Evolutionary conservation across 192 early-diverging fungal genomes (phyloP).

Genomic region (Rhizophagus clarus): DNA sequence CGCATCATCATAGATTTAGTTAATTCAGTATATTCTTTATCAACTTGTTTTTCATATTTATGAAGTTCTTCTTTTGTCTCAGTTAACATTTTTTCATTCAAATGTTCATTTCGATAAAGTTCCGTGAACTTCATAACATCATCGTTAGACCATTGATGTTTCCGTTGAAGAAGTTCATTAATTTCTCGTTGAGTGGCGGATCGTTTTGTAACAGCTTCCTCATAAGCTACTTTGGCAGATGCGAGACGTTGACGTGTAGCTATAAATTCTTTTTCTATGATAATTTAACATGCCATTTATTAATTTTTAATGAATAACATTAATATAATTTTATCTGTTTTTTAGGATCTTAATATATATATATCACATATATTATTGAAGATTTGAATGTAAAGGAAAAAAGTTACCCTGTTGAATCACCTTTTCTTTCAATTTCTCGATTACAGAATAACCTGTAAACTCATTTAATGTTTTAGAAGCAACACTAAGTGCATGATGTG

Average conservation of each 20-base stretch:
- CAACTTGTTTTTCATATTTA: conserved; percentile 62
- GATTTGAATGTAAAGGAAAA: too few relatives aligned
- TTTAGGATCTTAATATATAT: not conserved
- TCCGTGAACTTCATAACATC: conserved; percentile 78
- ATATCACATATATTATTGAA: too few relatives aligned
- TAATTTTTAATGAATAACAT: too few relatives aligned
- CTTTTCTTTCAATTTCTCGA: conserved; percentile 65
- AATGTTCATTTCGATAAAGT: conserved; percentile 72
- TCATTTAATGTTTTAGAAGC: conserved; percentile 52
- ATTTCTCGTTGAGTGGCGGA: conserved; percentile 73
- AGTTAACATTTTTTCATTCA: conserved; percentile 55
- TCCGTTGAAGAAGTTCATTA: conserved; percentile 76
- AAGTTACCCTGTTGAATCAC: conserved; percentile 60
- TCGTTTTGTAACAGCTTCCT: conserved; percentile 55
- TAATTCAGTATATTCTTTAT: conserved; percentile 62
- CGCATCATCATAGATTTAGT: conserved; percentile 71
- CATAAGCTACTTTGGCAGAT: conserved; percentile 54
- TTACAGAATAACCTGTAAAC: conserved; percentile 69
- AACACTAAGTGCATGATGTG: not conserved
- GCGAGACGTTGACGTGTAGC: conserved; percentile 49
- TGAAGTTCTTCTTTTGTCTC: conserved; percentile 50
- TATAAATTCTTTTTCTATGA: conserved; percentile 47
- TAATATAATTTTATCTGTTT: too few relatives aligned
- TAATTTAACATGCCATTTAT: not conserved
- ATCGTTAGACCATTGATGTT: conserved; percentile 71